Conservation (phyloP, 768 basidiomycete genomes). For the Leucogyrophana mollusca region DNA sequence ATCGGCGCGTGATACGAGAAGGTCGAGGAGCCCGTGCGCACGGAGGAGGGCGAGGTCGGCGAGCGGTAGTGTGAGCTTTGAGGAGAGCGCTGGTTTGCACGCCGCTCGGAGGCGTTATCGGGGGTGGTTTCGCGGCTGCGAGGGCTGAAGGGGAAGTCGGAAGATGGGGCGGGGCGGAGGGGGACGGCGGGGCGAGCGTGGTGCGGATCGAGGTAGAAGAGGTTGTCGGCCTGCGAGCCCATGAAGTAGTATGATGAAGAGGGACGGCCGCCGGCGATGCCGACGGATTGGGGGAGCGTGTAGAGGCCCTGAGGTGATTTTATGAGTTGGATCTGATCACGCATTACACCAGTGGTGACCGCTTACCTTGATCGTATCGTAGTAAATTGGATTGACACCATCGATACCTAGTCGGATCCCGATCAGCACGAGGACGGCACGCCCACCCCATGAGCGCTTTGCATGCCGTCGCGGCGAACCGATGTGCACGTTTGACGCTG, state of each 20-base stretch:
- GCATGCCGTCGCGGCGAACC: slow-evolving; percentile 30
- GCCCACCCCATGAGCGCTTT: slow-evolving; percentile 66
- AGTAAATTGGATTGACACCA: slow-evolving; percentile 93
- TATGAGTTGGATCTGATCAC: not conserved
- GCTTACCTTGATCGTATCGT: slow-evolving; percentile 76
- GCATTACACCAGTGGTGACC: not conserved
- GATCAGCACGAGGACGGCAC: slow-evolving; percentile 82
- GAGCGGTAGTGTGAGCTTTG: slow-evolving; percentile 30
- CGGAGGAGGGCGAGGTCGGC: slow-evolving; percentile 53
- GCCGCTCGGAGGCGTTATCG: slow-evolving; percentile 27
- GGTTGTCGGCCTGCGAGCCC: slow-evolving; percentile 82
- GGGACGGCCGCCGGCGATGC: slow-evolving; percentile 94
- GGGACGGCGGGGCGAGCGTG: slow-evolving; percentile 77
- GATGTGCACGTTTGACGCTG: slow-evolving; percentile 53
- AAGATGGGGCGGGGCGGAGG: slow-evolving; percentile 48
- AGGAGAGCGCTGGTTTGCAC: slow-evolving; percentile 23
- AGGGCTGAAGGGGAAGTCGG: not conserved
- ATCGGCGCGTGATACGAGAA: slow-evolving; percentile 58
- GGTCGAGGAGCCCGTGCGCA: slow-evolving; percentile 45
- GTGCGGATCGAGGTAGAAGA: slow-evolving; percentile 83
- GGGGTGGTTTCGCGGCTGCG: slow-evolving; percentile 29
- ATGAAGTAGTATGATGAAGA: slow-evolving; percentile 99
- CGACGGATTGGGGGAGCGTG: slow-evolving; percentile 92
- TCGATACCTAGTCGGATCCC: slow-evolving; percentile 88
- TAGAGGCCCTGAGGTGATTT: slow-evolving; percentile 63